phyloP scores from a whole-genome alignment of 1,139 yeast genomes.

The Blastobotrys malaysiensis region DNA sequence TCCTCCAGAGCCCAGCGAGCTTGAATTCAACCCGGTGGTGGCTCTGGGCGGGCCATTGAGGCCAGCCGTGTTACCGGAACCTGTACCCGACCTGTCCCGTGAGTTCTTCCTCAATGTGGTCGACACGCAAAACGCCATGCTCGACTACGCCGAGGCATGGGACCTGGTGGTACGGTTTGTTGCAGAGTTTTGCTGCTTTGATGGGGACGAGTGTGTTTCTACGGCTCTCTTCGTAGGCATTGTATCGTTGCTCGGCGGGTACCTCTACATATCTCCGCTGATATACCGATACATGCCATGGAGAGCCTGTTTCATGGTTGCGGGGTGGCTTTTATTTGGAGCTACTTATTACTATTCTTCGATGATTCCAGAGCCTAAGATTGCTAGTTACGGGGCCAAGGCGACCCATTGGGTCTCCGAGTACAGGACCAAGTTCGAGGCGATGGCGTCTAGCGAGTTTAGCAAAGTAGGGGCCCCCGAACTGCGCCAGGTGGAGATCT shows the following conservation, averaged over 20 bases:
- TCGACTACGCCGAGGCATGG: slow-evolving; percentile 58
- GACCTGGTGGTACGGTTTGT: slow-evolving; percentile 51
- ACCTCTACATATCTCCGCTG: slow-evolving; percentile 19
- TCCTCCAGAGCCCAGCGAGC: slow-evolving; percentile 29
- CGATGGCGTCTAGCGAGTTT: slow-evolving; percentile 24
- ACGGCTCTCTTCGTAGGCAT: background rate
- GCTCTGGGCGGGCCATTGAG: slow-evolving; percentile 50
- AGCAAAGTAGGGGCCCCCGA: slow-evolving; percentile 31
- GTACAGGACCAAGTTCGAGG: slow-evolving; percentile 30
- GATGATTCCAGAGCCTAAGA: slow-evolving; percentile 27
- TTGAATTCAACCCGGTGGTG: slow-evolving; percentile 47
- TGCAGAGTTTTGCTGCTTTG: slow-evolving; percentile 57
- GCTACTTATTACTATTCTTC: slow-evolving; percentile 61
- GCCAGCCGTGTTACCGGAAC: slow-evolving; percentile 53
- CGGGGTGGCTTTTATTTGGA: slow-evolving; percentile 49
- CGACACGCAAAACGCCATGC: slow-evolving; percentile 79
- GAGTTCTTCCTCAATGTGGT: slow-evolving; percentile 76
- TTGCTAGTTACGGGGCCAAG: background rate
- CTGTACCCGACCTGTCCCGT: slow-evolving; percentile 72
- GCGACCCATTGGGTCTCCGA: background rate
- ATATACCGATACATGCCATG: slow-evolving; percentile 37
- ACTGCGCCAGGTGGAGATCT: slow-evolving; percentile 53
- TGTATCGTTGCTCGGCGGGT: background rate
- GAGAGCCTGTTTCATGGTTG: slow-evolving; percentile 32
- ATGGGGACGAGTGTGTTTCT: slow-evolving; percentile 58